Conservation (phyloP, 192 early-diverging fungal species). For the Backusella liffmaniae region DNA sequence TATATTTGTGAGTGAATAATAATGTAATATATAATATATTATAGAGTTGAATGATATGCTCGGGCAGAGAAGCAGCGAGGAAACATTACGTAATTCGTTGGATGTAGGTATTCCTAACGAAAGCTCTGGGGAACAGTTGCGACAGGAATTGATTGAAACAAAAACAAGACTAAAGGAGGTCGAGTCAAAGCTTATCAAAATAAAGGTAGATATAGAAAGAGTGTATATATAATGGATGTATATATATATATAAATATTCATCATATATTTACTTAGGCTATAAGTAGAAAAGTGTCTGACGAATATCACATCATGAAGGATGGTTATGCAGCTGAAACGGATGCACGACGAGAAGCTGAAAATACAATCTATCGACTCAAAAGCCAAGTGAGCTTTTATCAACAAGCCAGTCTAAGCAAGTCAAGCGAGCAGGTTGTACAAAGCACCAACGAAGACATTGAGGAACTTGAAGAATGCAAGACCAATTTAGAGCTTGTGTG, state of each 20-base stretch:
- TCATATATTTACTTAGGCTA: conserved; percentile 18
- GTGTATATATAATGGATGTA: neutral
- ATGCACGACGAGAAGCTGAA: conserved; percentile 35
- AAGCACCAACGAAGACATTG: conserved; percentile 24
- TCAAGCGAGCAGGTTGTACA: neutral
- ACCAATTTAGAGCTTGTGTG: conserved; percentile 12
- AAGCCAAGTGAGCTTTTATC: conserved; percentile 23
- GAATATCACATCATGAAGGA: conserved; percentile 45
- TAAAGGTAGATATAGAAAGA: conserved; percentile 27
- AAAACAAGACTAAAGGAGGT: conserved; percentile 24
- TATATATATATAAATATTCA: neutral
- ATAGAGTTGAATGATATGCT: conserved; percentile 26
- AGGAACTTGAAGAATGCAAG: neutral
- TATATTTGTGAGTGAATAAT: neutral
- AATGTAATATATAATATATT: neutral
- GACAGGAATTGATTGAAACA: conserved; percentile 20
- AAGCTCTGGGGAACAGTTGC: neutral
- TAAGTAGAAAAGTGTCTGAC: conserved; percentile 40
- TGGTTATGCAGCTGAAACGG: conserved; percentile 35
- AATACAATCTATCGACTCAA: conserved; percentile 17
- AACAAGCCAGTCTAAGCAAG: conserved; percentile 18
- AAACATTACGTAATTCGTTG: conserved; percentile 11
- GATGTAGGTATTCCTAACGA: neutral
- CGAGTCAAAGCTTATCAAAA: conserved; percentile 27
- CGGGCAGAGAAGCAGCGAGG: conserved; percentile 7